Evolutionary conservation across 2,329 filamentous ascomycete genomes (phyloP), one percentile per base, ranked within the genome.

Genomic region (Aaosphaeria pasadenensis): DNA sequence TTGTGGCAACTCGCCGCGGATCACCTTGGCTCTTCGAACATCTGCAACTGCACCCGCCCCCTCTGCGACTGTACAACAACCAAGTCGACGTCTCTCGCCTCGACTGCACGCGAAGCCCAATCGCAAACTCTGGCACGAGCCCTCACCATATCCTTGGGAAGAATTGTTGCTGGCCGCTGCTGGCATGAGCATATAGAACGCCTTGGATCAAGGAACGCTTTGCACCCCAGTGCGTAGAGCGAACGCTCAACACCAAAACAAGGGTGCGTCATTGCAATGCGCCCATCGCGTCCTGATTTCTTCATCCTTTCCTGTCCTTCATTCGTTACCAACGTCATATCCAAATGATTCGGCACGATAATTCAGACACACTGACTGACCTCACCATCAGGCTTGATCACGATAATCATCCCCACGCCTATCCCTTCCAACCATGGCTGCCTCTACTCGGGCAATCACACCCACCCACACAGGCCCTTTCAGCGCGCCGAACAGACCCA

Each of bases 391-490:
- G 35, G 33, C 42, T 39, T 33, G 36, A 29, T 36, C 45, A 39
- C 40, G 35, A 43, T 7, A 43, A 28, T 35, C 24, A 41, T n/a
- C 39, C 39, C 42, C 41, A 29, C 31, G 43, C 28, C 38, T 41
- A 45, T 28, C 43, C 47, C 41, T 38, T 40, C 50, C 48, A 46
- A 61, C 56, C 57, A 76, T 76, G 74, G 74, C 74, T 50, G 66
- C 72, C 49, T 70, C 71, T 52, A 69, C 71, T 51, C 66, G 72
- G 53, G 67, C 73, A 43, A 67, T 70, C 51, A 74, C 74, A 43
- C 72, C 74, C 30, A 71, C 69, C 30, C 70, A 68, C 35, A 65
- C 67, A 45, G 70, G 71, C 47, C 64, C 69, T 3, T 73, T 75
- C 49, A 56, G 64, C 47, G 59, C 66, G 38, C 64, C 71, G 43